Base-by-base conservation (phyloP, 352 stramenopile genomes). In the Bremia lactucae region DNA sequence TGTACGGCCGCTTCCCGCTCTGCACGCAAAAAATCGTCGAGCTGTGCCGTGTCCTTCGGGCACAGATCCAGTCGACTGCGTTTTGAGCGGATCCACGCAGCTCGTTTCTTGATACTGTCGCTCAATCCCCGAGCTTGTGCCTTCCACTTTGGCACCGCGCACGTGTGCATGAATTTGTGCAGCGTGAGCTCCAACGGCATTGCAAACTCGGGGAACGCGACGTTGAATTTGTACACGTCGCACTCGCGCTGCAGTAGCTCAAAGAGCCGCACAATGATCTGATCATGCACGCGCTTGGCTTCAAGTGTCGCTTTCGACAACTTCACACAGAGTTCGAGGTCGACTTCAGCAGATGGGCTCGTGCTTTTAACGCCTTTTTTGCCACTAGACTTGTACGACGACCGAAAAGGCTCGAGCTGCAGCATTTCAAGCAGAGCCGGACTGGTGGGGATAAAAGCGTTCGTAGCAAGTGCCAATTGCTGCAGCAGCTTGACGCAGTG, bases 401-500 rank as follows among this genome's bases (percentile, higher is more conserved):
- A 85, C 26, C 64, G 75, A 43, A 97, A 82, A 38, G 95, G 86
- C 44, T 85, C 73, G 51, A 94, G 79, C 37, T 95, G 74, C 14
- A 99, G 75, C 22, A 98, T 67, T 38, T 98, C 94, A 13, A 99
- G 64, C 28, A 98, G 69, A 46, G 96, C 71, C 7, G 83, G 82
- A 23, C 83, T 91, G 10, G 90, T 98, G 3, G 96, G 96, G 45
- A 99, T 89, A 57, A 98, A 99, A 20, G 83, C 75, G 62, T 97
- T 82, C 9, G 92, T 95, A 13, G 86, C 81, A 21, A 96, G 80
- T 16, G 95, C 91, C 20, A 99, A 68, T 51, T 98, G 94, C 58
- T 98, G 95, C 41, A 98, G 63, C 11, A 98, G 64, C 50, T 95
- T 83, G 6, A 98, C 80, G 59, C 95, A 98, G 62, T 99, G 95